Evolutionary conservation across 1,284 basidiomycete genomes (phyloP), one percentile per base, ranked within the genome.

Genomic region (Cutaneotrichosporon dermatis): DNA sequence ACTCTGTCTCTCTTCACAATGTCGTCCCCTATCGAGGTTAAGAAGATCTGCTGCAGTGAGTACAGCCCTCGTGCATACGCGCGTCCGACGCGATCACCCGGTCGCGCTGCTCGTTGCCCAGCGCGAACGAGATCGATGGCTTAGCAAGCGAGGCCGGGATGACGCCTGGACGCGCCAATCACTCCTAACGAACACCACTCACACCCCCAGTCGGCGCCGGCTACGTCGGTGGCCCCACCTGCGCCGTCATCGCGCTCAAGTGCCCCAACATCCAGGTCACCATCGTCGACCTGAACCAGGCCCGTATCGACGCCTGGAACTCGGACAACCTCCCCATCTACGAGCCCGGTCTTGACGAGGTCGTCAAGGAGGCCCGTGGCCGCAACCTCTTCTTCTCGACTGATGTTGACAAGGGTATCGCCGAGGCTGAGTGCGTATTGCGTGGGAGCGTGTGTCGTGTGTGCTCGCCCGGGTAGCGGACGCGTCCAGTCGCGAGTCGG

Each of bases 311-410:
- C 73, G 94, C 93, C 11, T 99, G 95, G 95, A 99, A 99, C 82
- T 82, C 81, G 62, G 79, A 80, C 66, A 66, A 75, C 59, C 74
- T 79, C 57, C 78, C 77, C 59, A 97, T 99, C 76, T 99, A 96
- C 78, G 95, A 99, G 79, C 95, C 96, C 13, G 94, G 94, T 54
- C 86, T 99, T n/a, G 92, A 87, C 64, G 92, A 89, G 51, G 90
- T 99, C 67, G 90, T 99, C 69, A 87, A 87, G 73, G 76, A 85
- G 69, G 88, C 91, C 60, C 86, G 95, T 57, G 94, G 92, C 45
- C 86, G 87, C 79, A 99, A 99, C 81, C 85, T 99, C 65, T 97
- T 97, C 83, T 99, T 99, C 83, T 90, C 89, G 35, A 95, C 92
- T 54, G 88, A 98, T 68, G 90, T 99, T 69, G 93, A 98, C 80